Evolutionary conservation across 768 basidiomycete genomes (phyloP), one percentile per base, ranked within the genome.

Genomic region (Amanita phalloides): DNA sequence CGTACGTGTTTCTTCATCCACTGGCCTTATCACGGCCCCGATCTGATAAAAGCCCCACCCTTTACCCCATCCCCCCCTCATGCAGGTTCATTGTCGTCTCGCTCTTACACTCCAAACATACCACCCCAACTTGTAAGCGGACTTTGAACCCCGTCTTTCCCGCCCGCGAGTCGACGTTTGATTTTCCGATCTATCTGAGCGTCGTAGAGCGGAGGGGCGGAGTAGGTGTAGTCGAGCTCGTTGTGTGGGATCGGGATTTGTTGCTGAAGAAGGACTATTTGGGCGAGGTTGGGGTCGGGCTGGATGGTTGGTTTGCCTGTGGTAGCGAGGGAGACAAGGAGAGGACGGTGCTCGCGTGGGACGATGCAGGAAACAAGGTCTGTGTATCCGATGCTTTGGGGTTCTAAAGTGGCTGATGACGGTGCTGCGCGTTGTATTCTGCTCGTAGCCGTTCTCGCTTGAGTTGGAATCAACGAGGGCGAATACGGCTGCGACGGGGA

Each of bases 181-280:
- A 95, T 53, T 90, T 94, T 58, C 87, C 91, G 0, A 73, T 96
- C 14, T 89, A 86, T 58, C 72, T 86, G 14, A 86, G 83, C 13
- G 74, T 86, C 25, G 82, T 84, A 0, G 85, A 86, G 57, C 71
- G 72, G 42, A 74, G 17, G 42, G 50, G 42, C 10, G 41, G 42
- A 0, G 45, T 48, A 14, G 85, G 86, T 32, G 80, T 76, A 1
- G 59, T 97, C 39, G 93, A 97, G 66, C 71, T 91, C 32, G 83
- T 96, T 10, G 75, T 93, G 0, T 99, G 95, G 94, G 93, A 94
- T 67, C 92, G 86, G 70, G 94, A 97, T 66, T 71, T 89, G 57
- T 39, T 46, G 43, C 64, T 92, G 60, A 78, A 75, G 60, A 96
- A 93, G 69, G 95, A 97, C 42, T 99, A 96, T 64, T 75, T 99